phyloP scores from a whole-genome alignment of 1,284 basidiomycete genomes.

The Mycosarcoma maydis region DNA sequence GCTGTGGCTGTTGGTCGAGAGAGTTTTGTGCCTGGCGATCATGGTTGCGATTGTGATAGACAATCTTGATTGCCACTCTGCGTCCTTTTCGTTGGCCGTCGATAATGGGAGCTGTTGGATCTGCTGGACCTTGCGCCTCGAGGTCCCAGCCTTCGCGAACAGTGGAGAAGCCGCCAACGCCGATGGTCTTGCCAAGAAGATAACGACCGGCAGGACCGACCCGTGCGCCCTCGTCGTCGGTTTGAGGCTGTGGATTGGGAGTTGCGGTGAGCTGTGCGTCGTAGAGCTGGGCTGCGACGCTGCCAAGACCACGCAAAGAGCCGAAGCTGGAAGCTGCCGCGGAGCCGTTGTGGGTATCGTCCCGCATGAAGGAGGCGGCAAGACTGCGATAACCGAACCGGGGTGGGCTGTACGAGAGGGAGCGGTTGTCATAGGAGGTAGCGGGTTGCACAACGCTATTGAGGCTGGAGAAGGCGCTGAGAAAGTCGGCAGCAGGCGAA shows the following conservation, averaged over 20 bases:
- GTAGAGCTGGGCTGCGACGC: conserved; percentile 41
- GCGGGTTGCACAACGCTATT: conserved; percentile 40
- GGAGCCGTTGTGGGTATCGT: conserved; percentile 19
- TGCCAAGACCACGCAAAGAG: conserved; percentile 37
- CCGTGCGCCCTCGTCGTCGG: conserved; percentile 52
- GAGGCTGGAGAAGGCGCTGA: conserved; percentile 73
- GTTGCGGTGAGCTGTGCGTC: conserved; percentile 20
- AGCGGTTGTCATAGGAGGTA: conserved; percentile 30
- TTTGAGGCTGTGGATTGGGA: conserved; percentile 19
- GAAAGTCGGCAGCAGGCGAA: conserved; percentile 78
- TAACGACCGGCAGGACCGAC: conserved; percentile 70
- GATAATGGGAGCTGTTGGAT: conserved; percentile 26
- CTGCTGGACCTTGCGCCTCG: conserved; percentile 18
- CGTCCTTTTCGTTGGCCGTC: conserved; percentile 31
- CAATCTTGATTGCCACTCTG: conserved; percentile 56
- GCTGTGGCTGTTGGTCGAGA: background rate
- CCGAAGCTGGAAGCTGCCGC: conserved; percentile 24
- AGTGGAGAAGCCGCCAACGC: conserved; percentile 85
- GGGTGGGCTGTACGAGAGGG: conserved; percentile 45
- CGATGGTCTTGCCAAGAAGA: conserved; percentile 80
- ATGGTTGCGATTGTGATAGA: conserved; percentile 29
- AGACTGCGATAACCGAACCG: conserved; percentile 32
- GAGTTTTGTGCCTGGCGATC: conserved; percentile 2
- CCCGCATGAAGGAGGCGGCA: conserved; percentile 23
- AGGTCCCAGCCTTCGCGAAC: conserved; percentile 74